Percentiles rank a stretch among this genome's conserved stretches.
phyloP scores from a whole-genome alignment of 2,329 filamentous ascomycete species.

The Penicillium verrucosum region DNA sequence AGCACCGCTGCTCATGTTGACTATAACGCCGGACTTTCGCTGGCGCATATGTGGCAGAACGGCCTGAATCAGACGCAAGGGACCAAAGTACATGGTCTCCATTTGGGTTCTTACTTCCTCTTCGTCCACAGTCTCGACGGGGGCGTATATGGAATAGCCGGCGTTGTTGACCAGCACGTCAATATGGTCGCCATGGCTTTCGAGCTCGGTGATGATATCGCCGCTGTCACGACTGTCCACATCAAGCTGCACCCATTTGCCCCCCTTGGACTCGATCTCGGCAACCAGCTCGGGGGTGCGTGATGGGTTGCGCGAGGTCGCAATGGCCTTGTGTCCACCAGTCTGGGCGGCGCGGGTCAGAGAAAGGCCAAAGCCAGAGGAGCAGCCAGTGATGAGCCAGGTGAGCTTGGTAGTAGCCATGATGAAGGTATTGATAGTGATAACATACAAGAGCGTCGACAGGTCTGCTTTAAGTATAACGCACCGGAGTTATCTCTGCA shows the following conservation, averaged over 20 bases:
- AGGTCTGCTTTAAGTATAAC: background rate
- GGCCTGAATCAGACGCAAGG: constrained; percentile 23
- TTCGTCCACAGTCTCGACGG: constrained; percentile 28
- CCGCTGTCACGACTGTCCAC: constrained; percentile 5
- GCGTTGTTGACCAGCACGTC: constrained; percentile 23
- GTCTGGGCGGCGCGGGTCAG: constrained; percentile 21
- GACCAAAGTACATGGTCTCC: constrained; percentile 28
- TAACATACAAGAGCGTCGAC: background rate
- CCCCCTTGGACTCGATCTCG: constrained; percentile 15
- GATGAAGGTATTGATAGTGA: background rate
- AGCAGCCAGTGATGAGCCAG: constrained; percentile 23
- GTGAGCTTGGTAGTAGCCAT: background rate
- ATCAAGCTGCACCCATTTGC: constrained; percentile 16
- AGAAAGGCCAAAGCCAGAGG: constrained; percentile 21
- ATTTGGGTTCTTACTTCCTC: constrained; percentile 21
- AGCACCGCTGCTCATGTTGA: constrained; percentile 27
- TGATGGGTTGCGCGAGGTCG: constrained; percentile 22
- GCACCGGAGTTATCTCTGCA: background rate
- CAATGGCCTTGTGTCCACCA: constrained; percentile 25
- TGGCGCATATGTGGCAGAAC: constrained; percentile 27
- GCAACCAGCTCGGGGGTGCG: constrained; percentile 19
- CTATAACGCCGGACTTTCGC: constrained; percentile 21
- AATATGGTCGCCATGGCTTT: constrained; percentile 5
- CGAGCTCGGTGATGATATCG: background rate
- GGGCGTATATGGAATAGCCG: constrained; percentile 21